Evolutionary conservation across 768 basidiomycete species (phyloP).

Genomic region (Obba rivulosa): DNA sequence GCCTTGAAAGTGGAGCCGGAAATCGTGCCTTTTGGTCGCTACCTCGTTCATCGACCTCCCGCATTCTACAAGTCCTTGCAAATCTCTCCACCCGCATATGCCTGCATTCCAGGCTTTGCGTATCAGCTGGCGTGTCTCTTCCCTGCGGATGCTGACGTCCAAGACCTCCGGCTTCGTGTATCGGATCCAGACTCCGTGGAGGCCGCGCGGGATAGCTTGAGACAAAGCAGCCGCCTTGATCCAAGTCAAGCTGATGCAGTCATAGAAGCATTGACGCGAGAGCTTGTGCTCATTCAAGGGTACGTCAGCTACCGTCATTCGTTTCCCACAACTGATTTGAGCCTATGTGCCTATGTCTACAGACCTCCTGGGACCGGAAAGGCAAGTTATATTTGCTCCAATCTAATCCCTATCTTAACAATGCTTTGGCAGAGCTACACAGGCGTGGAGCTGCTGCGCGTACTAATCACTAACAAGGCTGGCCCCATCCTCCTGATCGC

Average conservation of each 20-base stretch:
- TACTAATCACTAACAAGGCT: slow-evolving; percentile 49
- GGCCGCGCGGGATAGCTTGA: slow-evolving; percentile 39
- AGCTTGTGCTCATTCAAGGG: slow-evolving; percentile 72
- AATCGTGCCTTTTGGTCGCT: slow-evolving; percentile 46
- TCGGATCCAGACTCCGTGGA: slow-evolving; percentile 30
- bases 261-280: slow-evolving; percentile 51
- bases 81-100: slow-evolving; percentile 51
- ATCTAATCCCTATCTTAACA: background rate
- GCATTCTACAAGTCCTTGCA: slow-evolving; percentile 27
- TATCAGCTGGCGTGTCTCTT: slow-evolving; percentile 57
- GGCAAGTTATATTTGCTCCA: slow-evolving; percentile 37
- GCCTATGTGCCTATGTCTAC: background rate
- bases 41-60: slow-evolving; percentile 42
- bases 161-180: slow-evolving; percentile 28
- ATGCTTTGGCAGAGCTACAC: slow-evolving; percentile 47
- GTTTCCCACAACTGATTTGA: background rate
- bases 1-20: slow-evolving; percentile 54
- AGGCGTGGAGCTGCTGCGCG: slow-evolving; percentile 62
- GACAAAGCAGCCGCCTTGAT: slow-evolving; percentile 50
- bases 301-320: slow-evolving; percentile 19
- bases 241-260: slow-evolving; percentile 68
- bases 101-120: slow-evolving; percentile 46
- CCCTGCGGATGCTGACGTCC: slow-evolving; percentile 24
- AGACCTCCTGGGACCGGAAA: slow-evolving; percentile 81
- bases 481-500: slow-evolving; percentile 40